These are phyloP conservation scores for Penicillium sp. DNA, from an alignment of 2,329 filamentous ascomycete species.

Conservation along the genomic window DNA sequence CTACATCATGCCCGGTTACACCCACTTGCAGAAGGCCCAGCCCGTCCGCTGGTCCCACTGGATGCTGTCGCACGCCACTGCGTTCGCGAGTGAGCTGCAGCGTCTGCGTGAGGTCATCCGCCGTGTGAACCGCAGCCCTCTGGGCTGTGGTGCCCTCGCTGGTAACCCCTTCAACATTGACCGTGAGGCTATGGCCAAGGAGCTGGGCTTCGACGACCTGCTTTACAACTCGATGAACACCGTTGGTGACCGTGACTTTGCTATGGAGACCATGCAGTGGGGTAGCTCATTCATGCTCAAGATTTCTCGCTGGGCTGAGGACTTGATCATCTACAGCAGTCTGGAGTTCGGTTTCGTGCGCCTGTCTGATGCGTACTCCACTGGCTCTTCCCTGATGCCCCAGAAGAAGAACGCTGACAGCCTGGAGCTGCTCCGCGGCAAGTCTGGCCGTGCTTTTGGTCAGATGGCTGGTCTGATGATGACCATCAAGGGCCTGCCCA, in stretches of 20 bases:
- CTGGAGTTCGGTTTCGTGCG: conserved; percentile 74
- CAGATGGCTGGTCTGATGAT: conserved; percentile 79
- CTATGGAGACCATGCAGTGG: conserved; percentile 80
- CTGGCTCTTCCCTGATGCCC: conserved; percentile 75
- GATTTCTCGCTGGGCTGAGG: conserved; percentile 78
- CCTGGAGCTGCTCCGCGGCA: conserved; percentile 74
- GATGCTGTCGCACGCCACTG: conserved; percentile 72
- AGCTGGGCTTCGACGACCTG: conserved; percentile 76
- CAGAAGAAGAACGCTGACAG: conserved; percentile 81
- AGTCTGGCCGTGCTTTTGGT: conserved; percentile 74
- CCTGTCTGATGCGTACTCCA: conserved; percentile 77
- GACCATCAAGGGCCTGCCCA: conserved; percentile 72
- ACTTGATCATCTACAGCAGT: conserved; percentile 79
- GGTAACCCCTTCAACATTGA: conserved; percentile 83
- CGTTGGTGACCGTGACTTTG: conserved; percentile 77
- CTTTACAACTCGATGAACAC: conserved; percentile 76
- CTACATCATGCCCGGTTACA: conserved; percentile 83
- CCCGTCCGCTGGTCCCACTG: conserved; percentile 81
- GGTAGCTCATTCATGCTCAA: conserved; percentile 75
- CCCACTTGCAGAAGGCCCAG: conserved; percentile 79
- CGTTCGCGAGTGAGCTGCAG: conserved; percentile 73
- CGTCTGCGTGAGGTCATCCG: conserved; percentile 70
- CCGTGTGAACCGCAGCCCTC: conserved; percentile 70
- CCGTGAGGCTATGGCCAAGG: conserved; percentile 73
- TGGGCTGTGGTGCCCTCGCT: conserved; percentile 75